Percentiles rank a stretch among this genome's conserved stretches.
phyloP scores from a whole-genome alignment of 768 basidiomycete genomes.

The Lactifluus volemus region DNA sequence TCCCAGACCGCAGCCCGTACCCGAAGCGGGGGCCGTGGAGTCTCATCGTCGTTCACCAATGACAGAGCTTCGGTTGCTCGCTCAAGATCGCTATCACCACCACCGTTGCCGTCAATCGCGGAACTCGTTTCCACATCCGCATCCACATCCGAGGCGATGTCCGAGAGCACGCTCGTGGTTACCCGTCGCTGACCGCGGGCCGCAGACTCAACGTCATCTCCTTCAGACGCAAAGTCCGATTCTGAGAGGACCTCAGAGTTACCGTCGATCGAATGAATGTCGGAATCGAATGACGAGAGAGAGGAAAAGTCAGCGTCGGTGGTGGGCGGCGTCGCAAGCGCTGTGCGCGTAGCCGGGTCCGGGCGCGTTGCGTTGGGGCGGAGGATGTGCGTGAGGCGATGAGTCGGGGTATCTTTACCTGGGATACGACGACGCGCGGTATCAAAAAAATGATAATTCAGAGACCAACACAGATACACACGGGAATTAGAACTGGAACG shows the following conservation, averaged over 20 bases:
- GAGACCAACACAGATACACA: background rate
- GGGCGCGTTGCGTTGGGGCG: constrained; percentile 67
- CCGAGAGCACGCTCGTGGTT: constrained; percentile 14
- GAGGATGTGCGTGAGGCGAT: constrained; percentile 69
- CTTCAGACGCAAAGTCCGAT: constrained; percentile 16
- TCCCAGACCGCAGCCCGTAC: constrained; percentile 24
- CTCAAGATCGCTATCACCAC: constrained; percentile 8
- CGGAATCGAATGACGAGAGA: constrained; percentile 40
- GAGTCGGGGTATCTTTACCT: constrained; percentile 49
- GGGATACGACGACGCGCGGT: background rate
- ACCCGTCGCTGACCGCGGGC: background rate
- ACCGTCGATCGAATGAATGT: constrained; percentile 20
- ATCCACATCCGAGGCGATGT: constrained; percentile 28
- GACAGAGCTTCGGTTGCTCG: constrained; percentile 26
- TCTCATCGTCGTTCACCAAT: constrained; percentile 25
- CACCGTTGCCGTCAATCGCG: background rate
- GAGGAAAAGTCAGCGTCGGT: constrained; percentile 57
- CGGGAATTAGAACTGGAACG: constrained; percentile 23
- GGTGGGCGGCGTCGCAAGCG: constrained; percentile 61
- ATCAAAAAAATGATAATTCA: background rate
- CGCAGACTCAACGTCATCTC: constrained; percentile 21
- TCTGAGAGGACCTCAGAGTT: constrained; percentile 22
- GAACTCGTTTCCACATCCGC: constrained; percentile 22
- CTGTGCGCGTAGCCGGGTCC: constrained; percentile 34
- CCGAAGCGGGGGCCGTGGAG: constrained; percentile 21